These are phyloP conservation scores for Candida palmyrensis DNA, from an alignment of 805 yeast genomes.

Conservation along the genomic window DNA sequence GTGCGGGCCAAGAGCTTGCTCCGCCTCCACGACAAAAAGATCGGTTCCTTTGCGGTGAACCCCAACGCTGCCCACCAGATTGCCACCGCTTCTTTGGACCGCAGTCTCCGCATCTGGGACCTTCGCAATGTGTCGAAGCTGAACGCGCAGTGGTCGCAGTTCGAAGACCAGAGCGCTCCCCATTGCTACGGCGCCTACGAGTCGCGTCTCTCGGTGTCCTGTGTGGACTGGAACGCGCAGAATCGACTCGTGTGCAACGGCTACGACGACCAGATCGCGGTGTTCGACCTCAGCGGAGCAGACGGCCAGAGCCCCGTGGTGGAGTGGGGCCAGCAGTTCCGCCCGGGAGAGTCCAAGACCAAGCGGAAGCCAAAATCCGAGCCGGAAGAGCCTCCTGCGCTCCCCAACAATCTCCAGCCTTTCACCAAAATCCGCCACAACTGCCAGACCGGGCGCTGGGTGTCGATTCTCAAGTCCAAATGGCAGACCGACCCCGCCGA, in stretches of 20 bases:
- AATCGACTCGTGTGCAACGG: conserved; percentile 84
- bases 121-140: conserved; percentile 48
- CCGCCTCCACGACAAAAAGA: conserved; percentile 81
- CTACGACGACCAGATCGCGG: conserved; percentile 76
- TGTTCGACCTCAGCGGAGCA: conserved; percentile 50
- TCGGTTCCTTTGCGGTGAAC: conserved; percentile 82
- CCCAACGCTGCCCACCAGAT: conserved; percentile 62
- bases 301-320: conserved; percentile 15
- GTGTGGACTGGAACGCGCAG: conserved; percentile 74
- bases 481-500: conserved; percentile 79
- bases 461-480: conserved; percentile 78
- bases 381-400: conserved; percentile 13
- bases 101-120: conserved; percentile 86
- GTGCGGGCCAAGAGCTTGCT: conserved; percentile 26
- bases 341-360: conserved; percentile 9
- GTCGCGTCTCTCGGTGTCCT: conserved; percentile 77
- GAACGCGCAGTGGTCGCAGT: conserved; percentile 50
- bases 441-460: conserved; percentile 98
- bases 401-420: conserved; percentile 46
- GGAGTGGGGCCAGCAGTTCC: conserved; percentile 18
- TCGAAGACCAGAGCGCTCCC: conserved; percentile 39
- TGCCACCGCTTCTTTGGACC: conserved; percentile 85
- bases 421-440: conserved; percentile 69
- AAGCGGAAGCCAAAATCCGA: conserved; percentile 10
- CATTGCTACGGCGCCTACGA: conserved; percentile 55